Conservation (phyloP, 2,329 filamentous ascomycete species). For the Fusarium nurragi region DNA sequence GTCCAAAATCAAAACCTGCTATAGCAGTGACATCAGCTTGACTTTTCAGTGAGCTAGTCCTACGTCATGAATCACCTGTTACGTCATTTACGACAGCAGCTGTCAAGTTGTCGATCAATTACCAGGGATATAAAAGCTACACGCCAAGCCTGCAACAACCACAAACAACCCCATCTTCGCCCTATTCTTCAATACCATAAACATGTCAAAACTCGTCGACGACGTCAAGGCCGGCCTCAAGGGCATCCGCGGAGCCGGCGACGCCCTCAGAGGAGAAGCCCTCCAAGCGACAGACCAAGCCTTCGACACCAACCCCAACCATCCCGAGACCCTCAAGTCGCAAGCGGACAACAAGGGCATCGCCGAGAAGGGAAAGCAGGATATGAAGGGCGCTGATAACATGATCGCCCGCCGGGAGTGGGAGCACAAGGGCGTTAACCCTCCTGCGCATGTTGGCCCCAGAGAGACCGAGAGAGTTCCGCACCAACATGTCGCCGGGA, state of each 20-base stretch:
- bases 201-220: conserved; percentile 36
- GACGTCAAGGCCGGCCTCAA: conserved; percentile 41
- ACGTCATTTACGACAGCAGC: not conserved
- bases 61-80: not conserved
- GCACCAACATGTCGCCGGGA: too few relatives aligned
- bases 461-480: conserved; percentile 9
- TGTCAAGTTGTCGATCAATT: not conserved
- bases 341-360: conserved; percentile 18
- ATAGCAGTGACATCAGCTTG: not conserved
- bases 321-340: conserved; percentile 11
- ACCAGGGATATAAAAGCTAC: not conserved
- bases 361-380: conserved; percentile 33
- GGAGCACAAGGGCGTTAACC: conserved; percentile 20
- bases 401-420: conserved; percentile 36
- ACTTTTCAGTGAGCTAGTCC: not conserved
- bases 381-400: conserved; percentile 27
- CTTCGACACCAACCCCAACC: conserved; percentile 28
- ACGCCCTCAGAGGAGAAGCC: conserved; percentile 32
- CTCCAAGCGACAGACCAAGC: conserved; percentile 36
- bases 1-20: not conserved
- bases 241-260: conserved; percentile 38
- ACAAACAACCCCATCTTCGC: not conserved
- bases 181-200: not conserved
- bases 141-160: not conserved
- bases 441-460: conserved; percentile 4